phyloP scores from a whole-genome alignment of 345 rosid species.

The Ceriops zippeliana region DNA sequence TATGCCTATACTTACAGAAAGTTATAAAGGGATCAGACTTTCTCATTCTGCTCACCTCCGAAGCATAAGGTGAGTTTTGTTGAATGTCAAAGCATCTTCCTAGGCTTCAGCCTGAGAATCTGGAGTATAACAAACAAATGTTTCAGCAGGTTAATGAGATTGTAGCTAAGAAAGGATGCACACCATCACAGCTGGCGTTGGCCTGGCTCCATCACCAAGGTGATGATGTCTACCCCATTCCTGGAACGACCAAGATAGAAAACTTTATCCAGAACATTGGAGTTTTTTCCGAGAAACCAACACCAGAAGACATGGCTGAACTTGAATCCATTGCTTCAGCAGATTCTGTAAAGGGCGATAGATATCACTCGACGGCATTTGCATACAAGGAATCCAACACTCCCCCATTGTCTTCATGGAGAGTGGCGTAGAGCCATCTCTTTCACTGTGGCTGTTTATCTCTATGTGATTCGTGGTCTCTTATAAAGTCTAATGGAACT shows the following conservation, averaged over 20 bases:
- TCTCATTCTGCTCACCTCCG: no score
- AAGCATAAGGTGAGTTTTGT: no score
- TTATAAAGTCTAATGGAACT: neutral
- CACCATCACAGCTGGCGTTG: conserved; percentile 61
- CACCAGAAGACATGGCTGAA: conserved; percentile 54
- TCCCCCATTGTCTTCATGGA: neutral
- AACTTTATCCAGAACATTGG: conserved; percentile 56
- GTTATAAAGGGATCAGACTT: no score
- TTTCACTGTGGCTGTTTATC: no score
- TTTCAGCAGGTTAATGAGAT: conserved; percentile 38
- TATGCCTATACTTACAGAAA: no score
- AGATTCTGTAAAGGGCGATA: conserved; percentile 39
- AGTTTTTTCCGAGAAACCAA: conserved; percentile 52
- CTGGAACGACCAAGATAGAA: conserved; percentile 56
- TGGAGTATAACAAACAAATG: no score
- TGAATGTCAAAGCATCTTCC: no score
- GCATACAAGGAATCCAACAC: conserved; percentile 35
- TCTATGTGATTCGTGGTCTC: no score
- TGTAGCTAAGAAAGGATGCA: conserved; percentile 48
- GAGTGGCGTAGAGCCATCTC: neutral
- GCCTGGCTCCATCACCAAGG: conserved; percentile 77
- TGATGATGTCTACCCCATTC: conserved; percentile 61
- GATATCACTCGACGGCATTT: conserved; percentile 16
- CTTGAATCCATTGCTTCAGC: conserved; percentile 44
- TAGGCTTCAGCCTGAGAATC: no score